Evolutionary conservation across 176 grass and related monocot genomes (phyloP).

Genomic region (Carex littledalei): DNA sequence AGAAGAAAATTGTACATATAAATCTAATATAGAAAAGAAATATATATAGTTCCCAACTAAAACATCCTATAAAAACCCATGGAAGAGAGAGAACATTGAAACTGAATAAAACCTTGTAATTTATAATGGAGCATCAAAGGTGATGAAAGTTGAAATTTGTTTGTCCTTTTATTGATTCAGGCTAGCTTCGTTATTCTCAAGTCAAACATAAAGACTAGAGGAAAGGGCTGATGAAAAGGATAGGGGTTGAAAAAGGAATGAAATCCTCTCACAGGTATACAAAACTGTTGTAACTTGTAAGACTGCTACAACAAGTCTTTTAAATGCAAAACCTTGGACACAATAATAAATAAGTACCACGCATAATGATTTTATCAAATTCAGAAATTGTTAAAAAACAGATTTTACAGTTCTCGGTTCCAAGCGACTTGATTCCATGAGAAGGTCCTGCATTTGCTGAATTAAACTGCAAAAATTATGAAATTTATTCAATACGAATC

Average conservation of each 20-base stretch:
- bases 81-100: background rate
- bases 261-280: background rate
- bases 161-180: background rate
- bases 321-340: background rate
- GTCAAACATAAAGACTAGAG: too few relatives aligned
- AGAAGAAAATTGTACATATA: slow-evolving; percentile 26
- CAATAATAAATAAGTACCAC: background rate
- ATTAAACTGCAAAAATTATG: slow-evolving; percentile 60
- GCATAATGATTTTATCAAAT: background rate
- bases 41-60: background rate
- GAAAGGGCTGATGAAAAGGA: too few relatives aligned
- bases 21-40: background rate
- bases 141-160: background rate
- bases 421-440: slow-evolving; percentile 38
- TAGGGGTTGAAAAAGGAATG: background rate
- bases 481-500: slow-evolving; percentile 13
- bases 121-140: background rate
- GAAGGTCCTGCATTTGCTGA: slow-evolving; percentile 71
- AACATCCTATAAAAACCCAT: background rate
- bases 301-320: background rate
- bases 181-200: background rate
- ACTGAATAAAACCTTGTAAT: background rate
- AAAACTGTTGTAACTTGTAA: background rate
- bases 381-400: background rate
- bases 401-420: slow-evolving; percentile 79